Evolutionary conservation across 345 rosid species (phyloP).

Genomic region (Hibiscus tridactylites): DNA sequence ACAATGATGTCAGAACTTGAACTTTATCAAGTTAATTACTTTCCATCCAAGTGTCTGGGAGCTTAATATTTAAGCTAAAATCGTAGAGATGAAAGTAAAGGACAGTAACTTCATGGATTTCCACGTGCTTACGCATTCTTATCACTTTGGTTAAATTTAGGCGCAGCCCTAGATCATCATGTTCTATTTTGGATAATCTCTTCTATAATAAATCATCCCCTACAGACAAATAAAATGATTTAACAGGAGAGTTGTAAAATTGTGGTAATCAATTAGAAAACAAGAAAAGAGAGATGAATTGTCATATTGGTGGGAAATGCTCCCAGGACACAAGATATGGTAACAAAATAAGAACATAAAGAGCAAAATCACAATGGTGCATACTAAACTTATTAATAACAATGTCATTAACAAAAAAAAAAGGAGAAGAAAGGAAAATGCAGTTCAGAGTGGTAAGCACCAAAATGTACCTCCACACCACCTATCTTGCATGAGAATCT

Average conservation of each 20-base stretch:
- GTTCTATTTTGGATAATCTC: too few species aligned
- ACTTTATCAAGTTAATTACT: not conserved
- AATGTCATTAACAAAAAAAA: not conserved
- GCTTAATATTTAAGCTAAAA: not conserved
- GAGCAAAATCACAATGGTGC: not conserved
- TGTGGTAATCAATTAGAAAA: too few species aligned
- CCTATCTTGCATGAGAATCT: constrained; percentile 66
- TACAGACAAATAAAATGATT: too few species aligned
- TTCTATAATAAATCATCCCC: too few species aligned
- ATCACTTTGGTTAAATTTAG: too few species aligned
- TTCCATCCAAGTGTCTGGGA: not conserved
- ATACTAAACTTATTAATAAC: not conserved
- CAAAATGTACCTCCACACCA: constrained; percentile 57
- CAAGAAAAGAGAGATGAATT: too few species aligned
- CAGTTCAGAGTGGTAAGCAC: not conserved
- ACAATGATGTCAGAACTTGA: not conserved
- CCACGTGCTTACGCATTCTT: too few species aligned
- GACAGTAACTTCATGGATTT: too few species aligned
- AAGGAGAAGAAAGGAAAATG: not conserved
- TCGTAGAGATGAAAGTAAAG: too few species aligned
- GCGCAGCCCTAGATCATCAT: too few species aligned
- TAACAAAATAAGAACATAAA: not conserved
- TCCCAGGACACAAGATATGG: not conserved
- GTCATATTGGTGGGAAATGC: too few species aligned
- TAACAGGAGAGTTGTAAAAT: too few species aligned